Evolutionary conservation across 1,139 yeast species (phyloP).

Genomic region (Yamadazyma aaseri): DNA sequence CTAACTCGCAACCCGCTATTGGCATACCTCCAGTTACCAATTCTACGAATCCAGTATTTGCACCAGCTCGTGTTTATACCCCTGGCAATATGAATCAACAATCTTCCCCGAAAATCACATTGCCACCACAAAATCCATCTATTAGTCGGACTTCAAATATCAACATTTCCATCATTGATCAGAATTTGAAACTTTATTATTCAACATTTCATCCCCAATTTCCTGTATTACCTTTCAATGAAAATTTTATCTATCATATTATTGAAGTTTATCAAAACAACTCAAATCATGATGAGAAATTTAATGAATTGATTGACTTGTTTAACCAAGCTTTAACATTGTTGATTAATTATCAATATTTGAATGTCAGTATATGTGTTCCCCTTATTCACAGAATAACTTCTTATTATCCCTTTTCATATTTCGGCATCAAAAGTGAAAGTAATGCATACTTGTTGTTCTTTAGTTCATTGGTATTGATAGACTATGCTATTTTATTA

Average conservation of each 20-base stretch:
- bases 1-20: conserved; percentile 3
- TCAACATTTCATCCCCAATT: conserved; percentile 51
- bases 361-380: conserved; percentile 30
- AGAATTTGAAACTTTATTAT: conserved; percentile 37
- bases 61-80: background rate
- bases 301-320: conserved; percentile 43
- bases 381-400: conserved; percentile 41
- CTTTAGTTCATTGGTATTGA: conserved; percentile 47
- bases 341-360: conserved; percentile 38
- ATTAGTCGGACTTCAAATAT: background rate
- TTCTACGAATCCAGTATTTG: background rate
- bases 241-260: conserved; percentile 28
- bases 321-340: conserved; percentile 53
- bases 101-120: too few species aligned
- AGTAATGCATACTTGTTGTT: conserved; percentile 35
- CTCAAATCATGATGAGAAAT: conserved; percentile 29
- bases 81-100: background rate
- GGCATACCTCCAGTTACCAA: background rate
- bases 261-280: conserved; percentile 16
- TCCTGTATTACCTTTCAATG: conserved; percentile 57
- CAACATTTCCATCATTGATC: conserved; percentile 3
- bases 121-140: background rate
- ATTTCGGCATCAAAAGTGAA: conserved; percentile 20
- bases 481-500: conserved; percentile 56
- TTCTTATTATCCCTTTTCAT: conserved; percentile 42